Base-by-base conservation (phyloP, 83 land plant species). In the Isoetes engelmannii region DNA sequence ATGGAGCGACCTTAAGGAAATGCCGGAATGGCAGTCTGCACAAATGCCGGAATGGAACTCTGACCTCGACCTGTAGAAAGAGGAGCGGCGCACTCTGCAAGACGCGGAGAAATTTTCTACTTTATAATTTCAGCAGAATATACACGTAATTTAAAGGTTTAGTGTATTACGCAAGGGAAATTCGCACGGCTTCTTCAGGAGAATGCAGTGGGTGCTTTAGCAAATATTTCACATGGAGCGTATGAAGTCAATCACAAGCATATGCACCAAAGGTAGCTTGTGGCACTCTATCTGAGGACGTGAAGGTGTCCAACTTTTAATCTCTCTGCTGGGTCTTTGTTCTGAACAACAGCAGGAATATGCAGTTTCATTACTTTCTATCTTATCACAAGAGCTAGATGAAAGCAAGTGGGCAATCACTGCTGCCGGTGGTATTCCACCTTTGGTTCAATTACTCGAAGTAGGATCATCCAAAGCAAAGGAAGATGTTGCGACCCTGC, bases 341-440 rank as follows among this genome's bases (percentile, higher is more conserved):
- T 83, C 92, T 37, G 99, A 94, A 70, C 99, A 90, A 63, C 97
- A 94, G 75, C 99, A 94, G 73, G 99, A 94, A 72, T 88, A 89
- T 79, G 84, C 97, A 41, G 97, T 92, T 69, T 86, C 99, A 47
- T 55, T 94, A 61, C 99, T 94, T 65, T 82, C 85, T 61, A 84
- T 94, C 46, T 48, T 94, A 57, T 87, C 97, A 4, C 79, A 84
- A 73, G 99, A 94, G 67, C 83, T 92, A 70, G 99, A 94, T 80
- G 93, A 88, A 63, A 88, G 97, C 77, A 94, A 91, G 72, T 94
- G 99, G 99, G 92, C 97, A 44, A 94, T 94, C 63, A 94, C 99
- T 65, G 99, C 99, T 74, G 99, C 99, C 59, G 99, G 99, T 55
- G 99, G 99, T 21, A 94, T 94, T 21, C 99, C 99, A 47, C 99